phyloP scores from a whole-genome alignment of 2,329 filamentous ascomycete genomes.

The Cryoendolithus antarcticus region DNA sequence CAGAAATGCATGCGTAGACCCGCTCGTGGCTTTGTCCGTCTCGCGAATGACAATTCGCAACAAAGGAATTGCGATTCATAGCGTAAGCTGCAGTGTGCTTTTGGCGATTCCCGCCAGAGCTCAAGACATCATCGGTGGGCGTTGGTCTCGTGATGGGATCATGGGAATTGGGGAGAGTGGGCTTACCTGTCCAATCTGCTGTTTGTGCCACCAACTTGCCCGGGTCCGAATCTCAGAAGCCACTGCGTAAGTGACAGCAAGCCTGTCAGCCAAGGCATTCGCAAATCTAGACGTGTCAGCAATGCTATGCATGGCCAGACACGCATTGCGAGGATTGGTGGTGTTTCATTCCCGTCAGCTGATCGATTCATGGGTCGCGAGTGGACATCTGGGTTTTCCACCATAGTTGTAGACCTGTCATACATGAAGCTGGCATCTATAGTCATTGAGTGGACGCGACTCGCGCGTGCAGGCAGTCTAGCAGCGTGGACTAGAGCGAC shows the following conservation, averaged over 20 bases:
- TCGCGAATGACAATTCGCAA: slow-evolving; percentile 6
- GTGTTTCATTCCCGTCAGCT: too few species aligned
- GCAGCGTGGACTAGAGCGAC: slow-evolving; percentile 45
- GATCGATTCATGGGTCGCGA: background rate
- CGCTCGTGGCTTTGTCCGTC: slow-evolving; percentile 8
- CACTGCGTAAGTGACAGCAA: slow-evolving; percentile 64
- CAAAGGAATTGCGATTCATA: slow-evolving; percentile 6
- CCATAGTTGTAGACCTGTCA: slow-evolving; percentile 32
- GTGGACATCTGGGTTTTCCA: too few species aligned
- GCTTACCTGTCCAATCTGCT: slow-evolving; percentile 83
- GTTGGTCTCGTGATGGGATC: too few species aligned
- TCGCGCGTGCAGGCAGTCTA: too few species aligned
- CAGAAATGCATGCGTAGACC: slow-evolving; percentile 8
- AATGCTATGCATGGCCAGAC: slow-evolving; percentile 63
- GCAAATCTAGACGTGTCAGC: slow-evolving; percentile 58
- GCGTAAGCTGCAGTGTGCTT: slow-evolving; percentile 1
- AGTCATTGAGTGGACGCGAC: too few species aligned
- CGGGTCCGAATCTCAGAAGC: slow-evolving; percentile 59
- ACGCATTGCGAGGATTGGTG: slow-evolving; percentile 62
- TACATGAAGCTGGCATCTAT: slow-evolving; percentile 41
- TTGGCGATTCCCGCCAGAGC: too few species aligned
- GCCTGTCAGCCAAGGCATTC: slow-evolving; percentile 86
- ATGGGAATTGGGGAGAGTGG: slow-evolving; percentile 12
- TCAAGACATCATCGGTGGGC: too few species aligned
- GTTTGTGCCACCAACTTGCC: slow-evolving; percentile 60